Base-by-base conservation (phyloP, 225 moss, liverwort and hornwort species). In the Neckera pumila region DNA sequence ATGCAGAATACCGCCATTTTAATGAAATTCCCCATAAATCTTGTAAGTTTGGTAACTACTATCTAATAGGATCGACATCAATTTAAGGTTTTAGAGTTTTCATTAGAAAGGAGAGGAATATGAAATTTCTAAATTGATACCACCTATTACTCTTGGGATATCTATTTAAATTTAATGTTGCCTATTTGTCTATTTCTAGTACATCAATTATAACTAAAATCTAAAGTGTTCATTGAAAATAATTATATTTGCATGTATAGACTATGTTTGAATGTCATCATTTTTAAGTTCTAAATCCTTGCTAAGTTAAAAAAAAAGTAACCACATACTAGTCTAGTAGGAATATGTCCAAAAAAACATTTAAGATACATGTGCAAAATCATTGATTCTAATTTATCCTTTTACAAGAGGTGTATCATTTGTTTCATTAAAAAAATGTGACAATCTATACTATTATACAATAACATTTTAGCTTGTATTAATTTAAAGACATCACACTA, bases 111-210 rank as follows among this genome's bases (percentile, higher is more conserved):
- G 4, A 74, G 19, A 47, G 1, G 28, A 2, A 74, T 31, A 49
- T 33, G 8, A 12, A 12, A 4, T 7, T 33, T 1, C 33, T 21
- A 11, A 53, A 76, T 34, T 22, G 5, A 34, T 9, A 76, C 22
- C 12, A 34, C 5, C 21, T 34, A 34, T 76, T 3, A 34, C 22
- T 76, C 3, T 53, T 0, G 0, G 0, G 5, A 2, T 12, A 0
- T 31, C 19, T 33, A 33, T 33, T 51, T 75, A n/a, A n/a, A n/a
- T 28, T 30, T 18, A 11, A 18, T 0, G 0, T 30, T 30, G 9
- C 30, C 18, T 18, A 47, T 47, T 73, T 47, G 1, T 73, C 18
- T 30, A 30, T 73, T 17, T 23, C 7, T 73, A 47, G 7, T 0
- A 18, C 47, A 30, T 45, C 30, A 45, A 31, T 49, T 74, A 19